A percentile compares a stretch with the other conserved stretches of the same genome.
These are phyloP conservation scores for Codiaeum variegatum DNA, from an alignment of 441 rosid species.

Conservation along the genomic window DNA sequence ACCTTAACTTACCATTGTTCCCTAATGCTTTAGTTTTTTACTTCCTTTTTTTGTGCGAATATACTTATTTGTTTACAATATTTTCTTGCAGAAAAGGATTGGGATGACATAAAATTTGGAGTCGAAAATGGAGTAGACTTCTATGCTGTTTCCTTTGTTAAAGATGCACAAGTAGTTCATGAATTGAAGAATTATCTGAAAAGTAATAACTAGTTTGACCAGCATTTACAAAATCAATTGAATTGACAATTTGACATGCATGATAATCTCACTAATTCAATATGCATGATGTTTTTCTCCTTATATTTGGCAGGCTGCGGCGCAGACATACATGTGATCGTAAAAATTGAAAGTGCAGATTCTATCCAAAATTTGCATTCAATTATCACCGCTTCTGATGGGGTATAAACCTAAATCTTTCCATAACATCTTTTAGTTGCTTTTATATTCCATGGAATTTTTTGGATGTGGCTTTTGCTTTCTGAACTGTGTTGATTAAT, in stretches of 20 bases:
- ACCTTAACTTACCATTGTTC: conserved; percentile 14
- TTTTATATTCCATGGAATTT: not conserved
- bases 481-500: not conserved
- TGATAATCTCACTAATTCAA: conserved; percentile 4
- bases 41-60: conserved; percentile 5
- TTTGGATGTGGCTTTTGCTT: not conserved
- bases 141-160: conserved; percentile 93
- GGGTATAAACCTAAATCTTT: conserved; percentile 51
- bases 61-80: conserved; percentile 11
- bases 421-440: conserved; percentile 20
- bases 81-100: conserved; percentile 73
- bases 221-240: conserved; percentile 1
- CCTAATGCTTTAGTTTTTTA: not conserved
- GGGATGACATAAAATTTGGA: conserved; percentile 98
- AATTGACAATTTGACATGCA: not conserved
- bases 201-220: conserved; percentile 35
- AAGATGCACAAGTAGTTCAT: conserved; percentile 96
- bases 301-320: conserved; percentile 54
- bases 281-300: conserved; percentile 15
- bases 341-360: conserved; percentile 96
- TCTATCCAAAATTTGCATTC: conserved; percentile 93
- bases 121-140: conserved; percentile 91
- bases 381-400: conserved; percentile 96
- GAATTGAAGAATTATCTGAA: conserved; percentile 87
- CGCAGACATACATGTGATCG: conserved; percentile 90